These are phyloP conservation scores for Epichloe baconii DNA, from an alignment of 2,329 filamentous ascomycete species.

Conservation along the genomic window DNA sequence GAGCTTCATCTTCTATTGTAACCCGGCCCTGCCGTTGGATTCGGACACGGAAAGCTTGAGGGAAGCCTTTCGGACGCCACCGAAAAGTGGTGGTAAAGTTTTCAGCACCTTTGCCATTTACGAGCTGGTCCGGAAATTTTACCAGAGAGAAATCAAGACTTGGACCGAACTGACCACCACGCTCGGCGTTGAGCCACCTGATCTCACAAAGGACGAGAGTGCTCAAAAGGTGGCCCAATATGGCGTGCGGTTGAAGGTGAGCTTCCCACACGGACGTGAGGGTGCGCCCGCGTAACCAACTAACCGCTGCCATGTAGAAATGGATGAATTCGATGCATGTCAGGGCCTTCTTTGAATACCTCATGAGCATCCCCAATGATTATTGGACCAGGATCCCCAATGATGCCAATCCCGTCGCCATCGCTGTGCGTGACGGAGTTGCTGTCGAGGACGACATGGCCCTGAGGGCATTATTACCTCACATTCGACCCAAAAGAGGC, in stretches of 20 bases:
- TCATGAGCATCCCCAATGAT: slow-evolving; percentile 60
- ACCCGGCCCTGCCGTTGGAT: slow-evolving; percentile 57
- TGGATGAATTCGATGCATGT: slow-evolving; percentile 98
- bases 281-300: neutral
- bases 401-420: slow-evolving; percentile 46
- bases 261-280: slow-evolving; percentile 4
- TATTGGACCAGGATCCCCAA: slow-evolving; percentile 71
- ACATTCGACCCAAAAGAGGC: slow-evolving; percentile 51
- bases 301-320: slow-evolving; percentile 40
- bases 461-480: slow-evolving; percentile 68
- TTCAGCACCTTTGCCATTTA: slow-evolving; percentile 71
- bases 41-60: slow-evolving; percentile 58
- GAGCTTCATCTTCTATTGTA: slow-evolving; percentile 79
- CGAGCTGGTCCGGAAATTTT: slow-evolving; percentile 65
- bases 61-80: slow-evolving; percentile 65
- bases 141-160: slow-evolving; percentile 75
- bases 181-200: slow-evolving; percentile 78
- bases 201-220: slow-evolving; percentile 71
- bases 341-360: slow-evolving; percentile 87
- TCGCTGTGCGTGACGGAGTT: slow-evolving; percentile 65
- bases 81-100: slow-evolving; percentile 75
- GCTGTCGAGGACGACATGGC: slow-evolving; percentile 80
- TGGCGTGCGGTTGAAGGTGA: slow-evolving; percentile 77
- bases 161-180: slow-evolving; percentile 81
- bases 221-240: slow-evolving; percentile 93